Evolutionary conservation across 2,329 filamentous ascomycete species (phyloP).

Genomic region (Metarhizium sp.): DNA sequence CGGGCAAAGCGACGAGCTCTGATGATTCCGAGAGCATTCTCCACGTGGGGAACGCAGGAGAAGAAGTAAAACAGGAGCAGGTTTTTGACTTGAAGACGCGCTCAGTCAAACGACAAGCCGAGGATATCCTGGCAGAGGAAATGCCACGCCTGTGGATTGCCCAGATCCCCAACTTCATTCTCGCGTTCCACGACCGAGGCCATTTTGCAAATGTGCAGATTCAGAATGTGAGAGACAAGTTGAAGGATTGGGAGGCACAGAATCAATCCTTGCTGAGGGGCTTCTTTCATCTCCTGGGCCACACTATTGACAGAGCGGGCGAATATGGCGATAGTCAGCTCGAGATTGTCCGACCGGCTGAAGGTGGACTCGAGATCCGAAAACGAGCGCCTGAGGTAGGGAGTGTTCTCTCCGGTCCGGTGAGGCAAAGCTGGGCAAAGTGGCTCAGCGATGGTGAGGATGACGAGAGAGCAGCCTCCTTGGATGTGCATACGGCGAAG

Average conservation of each 20-base stretch:
- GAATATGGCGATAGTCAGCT: constrained; percentile 10
- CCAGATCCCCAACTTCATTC: constrained; percentile 28
- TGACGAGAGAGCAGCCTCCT: not conserved
- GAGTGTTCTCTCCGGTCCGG: constrained; percentile 12
- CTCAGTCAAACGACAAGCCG: constrained; percentile 14
- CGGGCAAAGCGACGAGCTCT: no score
- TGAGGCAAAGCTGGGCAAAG: constrained; percentile 14
- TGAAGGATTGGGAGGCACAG: constrained; percentile 26
- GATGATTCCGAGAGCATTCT: not conserved
- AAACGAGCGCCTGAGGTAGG: constrained; percentile 14
- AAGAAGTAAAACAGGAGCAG: constrained; percentile 17
- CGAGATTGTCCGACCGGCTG: constrained; percentile 12
- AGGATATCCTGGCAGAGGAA: constrained; percentile 23
- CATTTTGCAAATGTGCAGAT: constrained; percentile 26
- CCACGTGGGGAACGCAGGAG: constrained; percentile 9
- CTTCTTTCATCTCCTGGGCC: constrained; percentile 16
- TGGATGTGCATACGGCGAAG: not conserved
- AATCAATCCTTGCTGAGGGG: constrained; percentile 19
- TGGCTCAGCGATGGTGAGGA: constrained; percentile 13
- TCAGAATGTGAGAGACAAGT: constrained; percentile 17
- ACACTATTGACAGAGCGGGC: constrained; percentile 9
- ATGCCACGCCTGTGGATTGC: constrained; percentile 33
- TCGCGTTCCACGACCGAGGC: constrained; percentile 29
- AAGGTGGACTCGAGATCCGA: constrained; percentile 14
- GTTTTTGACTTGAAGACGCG: constrained; percentile 38